Percentiles rank a stretch among this genome's conserved stretches.
Conservation (phyloP, 208 protist species). For the Trypanosoma vivax region DNA sequence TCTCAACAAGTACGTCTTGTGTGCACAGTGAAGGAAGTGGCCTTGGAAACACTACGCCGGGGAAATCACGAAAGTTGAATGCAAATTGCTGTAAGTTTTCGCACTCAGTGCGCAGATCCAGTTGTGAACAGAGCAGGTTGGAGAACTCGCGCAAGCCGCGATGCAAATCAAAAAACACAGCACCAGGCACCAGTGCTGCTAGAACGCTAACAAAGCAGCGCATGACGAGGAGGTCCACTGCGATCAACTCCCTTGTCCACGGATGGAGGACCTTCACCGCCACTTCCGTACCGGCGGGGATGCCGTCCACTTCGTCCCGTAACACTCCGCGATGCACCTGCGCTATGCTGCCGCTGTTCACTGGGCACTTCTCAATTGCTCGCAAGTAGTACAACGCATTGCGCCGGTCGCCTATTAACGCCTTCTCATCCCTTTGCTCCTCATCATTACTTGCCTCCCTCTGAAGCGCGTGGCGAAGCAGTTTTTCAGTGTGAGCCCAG, state of each 20-base stretch:
- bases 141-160: conserved; percentile 74
- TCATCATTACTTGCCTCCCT: conserved; percentile 1
- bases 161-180: conserved; percentile 59
- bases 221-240: conserved; percentile 74
- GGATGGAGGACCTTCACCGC: conserved; percentile 91
- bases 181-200: conserved; percentile 43
- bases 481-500: conserved; percentile 69
- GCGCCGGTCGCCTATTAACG: background rate
- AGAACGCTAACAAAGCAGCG: conserved; percentile 36
- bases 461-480: conserved; percentile 41
- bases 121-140: conserved; percentile 71
- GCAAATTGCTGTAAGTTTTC: conserved; percentile 81
- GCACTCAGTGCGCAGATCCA: conserved; percentile 79
- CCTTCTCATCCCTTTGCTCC: background rate
- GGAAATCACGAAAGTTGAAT: conserved; percentile 71
- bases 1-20: conserved; percentile 79
- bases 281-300: conserved; percentile 76
- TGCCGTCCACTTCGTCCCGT: conserved; percentile 53
- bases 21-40: conserved; percentile 57
- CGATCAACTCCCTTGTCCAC: conserved; percentile 54
- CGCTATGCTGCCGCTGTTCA: conserved; percentile 91
- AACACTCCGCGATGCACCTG: conserved; percentile 86
- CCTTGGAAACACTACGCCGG: conserved; percentile 77
- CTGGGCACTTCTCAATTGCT: conserved; percentile 69
- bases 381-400: conserved; percentile 57